Conservation (phyloP, 2,329 filamentous ascomycete genomes). For the Nigrograna mackinnonii region DNA sequence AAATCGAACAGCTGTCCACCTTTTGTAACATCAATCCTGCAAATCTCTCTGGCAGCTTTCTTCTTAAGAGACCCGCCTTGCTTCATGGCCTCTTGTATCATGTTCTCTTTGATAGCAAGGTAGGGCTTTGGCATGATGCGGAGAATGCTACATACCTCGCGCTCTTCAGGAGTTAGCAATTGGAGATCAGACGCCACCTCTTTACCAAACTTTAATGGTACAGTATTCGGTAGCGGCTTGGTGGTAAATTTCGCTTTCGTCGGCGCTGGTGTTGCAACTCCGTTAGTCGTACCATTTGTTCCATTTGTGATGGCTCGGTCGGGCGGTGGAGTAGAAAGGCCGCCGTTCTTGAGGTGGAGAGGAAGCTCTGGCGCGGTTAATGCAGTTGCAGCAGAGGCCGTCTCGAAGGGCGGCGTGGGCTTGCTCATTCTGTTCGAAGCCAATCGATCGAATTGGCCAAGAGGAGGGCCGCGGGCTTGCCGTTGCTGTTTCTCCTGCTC, state of each 20-base stretch:
- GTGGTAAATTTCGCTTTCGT: slow-evolving; percentile 55
- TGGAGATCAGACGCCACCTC: slow-evolving; percentile 83
- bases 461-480: slow-evolving; percentile 66
- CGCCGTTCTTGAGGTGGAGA: slow-evolving; percentile 54
- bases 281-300: slow-evolving; percentile 44
- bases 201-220: slow-evolving; percentile 69
- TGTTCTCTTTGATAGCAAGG: slow-evolving; percentile 87
- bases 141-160: slow-evolving; percentile 81
- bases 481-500: slow-evolving; percentile 84
- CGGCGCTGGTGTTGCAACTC: slow-evolving; percentile 41
- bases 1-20: slow-evolving; percentile 90
- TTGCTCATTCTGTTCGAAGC: slow-evolving; percentile 72
- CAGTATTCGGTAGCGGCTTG: slow-evolving; percentile 63
- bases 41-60: slow-evolving; percentile 88
- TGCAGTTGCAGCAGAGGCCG: slow-evolving; percentile 73
- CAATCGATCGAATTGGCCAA: slow-evolving; percentile 85
- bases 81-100: slow-evolving; percentile 90
- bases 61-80: slow-evolving; percentile 88
- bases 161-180: slow-evolving; percentile 80
- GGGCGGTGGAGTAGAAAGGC: slow-evolving; percentile 44
- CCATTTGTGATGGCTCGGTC: slow-evolving; percentile 56
- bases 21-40: slow-evolving; percentile 81
- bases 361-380: slow-evolving; percentile 80
- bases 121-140: slow-evolving; percentile 93
- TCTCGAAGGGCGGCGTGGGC: slow-evolving; percentile 65